Evolutionary conservation across 139 green algal species (phyloP).

Genomic region (Zygnema cylindricum): DNA sequence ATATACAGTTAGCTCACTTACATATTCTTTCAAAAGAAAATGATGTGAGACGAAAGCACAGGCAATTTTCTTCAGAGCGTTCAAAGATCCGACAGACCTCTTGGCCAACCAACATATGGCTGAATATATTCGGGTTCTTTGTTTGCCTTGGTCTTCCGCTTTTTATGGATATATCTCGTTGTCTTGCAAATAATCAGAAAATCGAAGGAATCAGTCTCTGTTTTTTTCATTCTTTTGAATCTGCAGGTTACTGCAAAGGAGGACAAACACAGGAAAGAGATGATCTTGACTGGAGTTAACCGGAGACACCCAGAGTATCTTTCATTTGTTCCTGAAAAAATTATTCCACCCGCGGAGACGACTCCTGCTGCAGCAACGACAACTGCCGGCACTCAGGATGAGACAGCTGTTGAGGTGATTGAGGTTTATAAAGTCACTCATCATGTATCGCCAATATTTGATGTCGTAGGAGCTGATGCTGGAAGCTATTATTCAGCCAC

Average conservation of each 20-base stretch:
- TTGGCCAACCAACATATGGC: too few relatives aligned
- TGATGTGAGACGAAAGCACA: too few relatives aligned
- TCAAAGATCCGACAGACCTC: too few relatives aligned
- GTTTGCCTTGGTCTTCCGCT: too few relatives aligned
- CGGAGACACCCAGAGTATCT: constrained; percentile 35
- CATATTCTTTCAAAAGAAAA: too few relatives aligned
- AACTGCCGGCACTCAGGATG: background rate
- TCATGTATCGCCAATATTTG: constrained; percentile 46
- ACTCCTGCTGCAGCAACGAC: background rate
- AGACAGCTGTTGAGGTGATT: constrained; percentile 31
- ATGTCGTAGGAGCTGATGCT: constrained; percentile 18
- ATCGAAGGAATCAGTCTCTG: too few relatives aligned
- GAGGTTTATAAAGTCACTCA: constrained; percentile 47
- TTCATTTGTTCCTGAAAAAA: constrained; percentile 39
- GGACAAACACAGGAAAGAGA: constrained; percentile 62
- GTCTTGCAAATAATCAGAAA: too few relatives aligned
- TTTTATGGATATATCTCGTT: too few relatives aligned
- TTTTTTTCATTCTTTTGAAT: too few relatives aligned
- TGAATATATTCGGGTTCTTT: too few relatives aligned
- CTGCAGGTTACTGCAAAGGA: constrained; percentile 48
- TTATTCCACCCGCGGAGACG: background rate
- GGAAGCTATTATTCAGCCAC: constrained; percentile 19
- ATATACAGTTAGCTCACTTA: too few relatives aligned
- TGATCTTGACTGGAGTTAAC: constrained; percentile 40
- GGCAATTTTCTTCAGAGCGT: too few relatives aligned